Conservation (phyloP, 306 rosid species). For the Malus sieversii region DNA sequence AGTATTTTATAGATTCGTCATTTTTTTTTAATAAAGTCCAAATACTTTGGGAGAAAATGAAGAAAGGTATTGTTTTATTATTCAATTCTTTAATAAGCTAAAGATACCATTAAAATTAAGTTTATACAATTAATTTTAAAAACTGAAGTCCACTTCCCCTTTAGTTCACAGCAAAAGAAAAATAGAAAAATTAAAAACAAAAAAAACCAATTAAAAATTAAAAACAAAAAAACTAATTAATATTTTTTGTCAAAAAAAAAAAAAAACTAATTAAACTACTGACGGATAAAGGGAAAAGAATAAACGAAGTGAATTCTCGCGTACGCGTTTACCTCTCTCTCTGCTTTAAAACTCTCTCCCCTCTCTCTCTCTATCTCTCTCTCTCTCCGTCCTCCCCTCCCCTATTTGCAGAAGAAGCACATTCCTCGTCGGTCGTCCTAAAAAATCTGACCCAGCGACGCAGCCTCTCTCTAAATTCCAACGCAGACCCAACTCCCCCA, state of each 20-base stretch:
- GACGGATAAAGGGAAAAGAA: not conserved
- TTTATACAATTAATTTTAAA: not conserved
- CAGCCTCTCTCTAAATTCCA: slow-evolving; percentile 12
- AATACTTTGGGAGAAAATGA: not conserved
- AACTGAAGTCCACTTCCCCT: not conserved
- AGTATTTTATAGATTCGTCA: too few species aligned
- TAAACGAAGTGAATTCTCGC: not conserved
- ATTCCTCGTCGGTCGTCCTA: slow-evolving; percentile 37
- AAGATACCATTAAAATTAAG: not conserved
- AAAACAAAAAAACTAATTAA: not conserved
- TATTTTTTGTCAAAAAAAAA: not conserved
- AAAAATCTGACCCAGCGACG: slow-evolving; percentile 18
- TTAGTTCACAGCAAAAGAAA: not conserved
- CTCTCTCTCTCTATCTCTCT: not conserved
- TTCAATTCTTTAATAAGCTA: not conserved
- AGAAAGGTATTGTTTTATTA: not conserved
- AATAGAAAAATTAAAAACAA: not conserved
- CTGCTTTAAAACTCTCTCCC: slow-evolving; percentile 5
- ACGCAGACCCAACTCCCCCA: slow-evolving; percentile 20
- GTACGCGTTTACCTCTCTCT: slow-evolving; percentile 33
- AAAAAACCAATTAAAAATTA: not conserved
- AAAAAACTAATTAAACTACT: not conserved
- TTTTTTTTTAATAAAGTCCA: not conserved
- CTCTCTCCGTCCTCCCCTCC: not conserved
- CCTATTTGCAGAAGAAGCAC: slow-evolving; percentile 26